phyloP scores from a whole-genome alignment of 805 yeast species.

The Suhomyces tanzawaensis region DNA sequence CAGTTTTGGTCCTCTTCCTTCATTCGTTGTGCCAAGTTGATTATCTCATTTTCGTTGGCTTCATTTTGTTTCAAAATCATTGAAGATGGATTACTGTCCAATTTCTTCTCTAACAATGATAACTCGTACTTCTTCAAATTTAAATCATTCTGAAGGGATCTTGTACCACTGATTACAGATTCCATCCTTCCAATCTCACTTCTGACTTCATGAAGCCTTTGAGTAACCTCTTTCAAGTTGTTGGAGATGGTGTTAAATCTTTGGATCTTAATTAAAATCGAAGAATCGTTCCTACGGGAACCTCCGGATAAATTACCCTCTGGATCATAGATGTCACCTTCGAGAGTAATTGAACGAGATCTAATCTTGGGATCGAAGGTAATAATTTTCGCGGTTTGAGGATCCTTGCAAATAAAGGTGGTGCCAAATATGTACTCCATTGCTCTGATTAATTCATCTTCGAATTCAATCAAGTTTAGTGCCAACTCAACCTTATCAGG shows the following conservation, averaged over 20 bases:
- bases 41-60: slow-evolving; percentile 46
- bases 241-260: slow-evolving; percentile 50
- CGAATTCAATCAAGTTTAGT: slow-evolving; percentile 72
- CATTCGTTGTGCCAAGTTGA: slow-evolving; percentile 37
- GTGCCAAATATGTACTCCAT: slow-evolving; percentile 91
- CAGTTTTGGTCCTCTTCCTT: slow-evolving; percentile 30
- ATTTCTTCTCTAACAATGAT: slow-evolving; percentile 50
- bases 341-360: slow-evolving; percentile 80
- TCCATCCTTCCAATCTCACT: slow-evolving; percentile 42
- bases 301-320: slow-evolving; percentile 96
- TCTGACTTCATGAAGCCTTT: slow-evolving; percentile 40
- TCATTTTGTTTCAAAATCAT: slow-evolving; percentile 51
- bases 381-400: slow-evolving; percentile 83
- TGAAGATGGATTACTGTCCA: slow-evolving; percentile 56
- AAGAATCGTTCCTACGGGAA: slow-evolving; percentile 59
- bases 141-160: slow-evolving; percentile 55
- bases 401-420: slow-evolving; percentile 83
- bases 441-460: slow-evolving; percentile 67
- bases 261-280: slow-evolving; percentile 64
- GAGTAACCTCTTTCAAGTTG: slow-evolving; percentile 40
- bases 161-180: slow-evolving; percentile 47
- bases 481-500: slow-evolving; percentile 92
- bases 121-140: slow-evolving; percentile 59
- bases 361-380: slow-evolving; percentile 81
- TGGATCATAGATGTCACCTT: slow-evolving; percentile 95